Evolutionary conservation across 768 basidiomycete species (phyloP).

Genomic region (Leccinum subgranulosum): DNA sequence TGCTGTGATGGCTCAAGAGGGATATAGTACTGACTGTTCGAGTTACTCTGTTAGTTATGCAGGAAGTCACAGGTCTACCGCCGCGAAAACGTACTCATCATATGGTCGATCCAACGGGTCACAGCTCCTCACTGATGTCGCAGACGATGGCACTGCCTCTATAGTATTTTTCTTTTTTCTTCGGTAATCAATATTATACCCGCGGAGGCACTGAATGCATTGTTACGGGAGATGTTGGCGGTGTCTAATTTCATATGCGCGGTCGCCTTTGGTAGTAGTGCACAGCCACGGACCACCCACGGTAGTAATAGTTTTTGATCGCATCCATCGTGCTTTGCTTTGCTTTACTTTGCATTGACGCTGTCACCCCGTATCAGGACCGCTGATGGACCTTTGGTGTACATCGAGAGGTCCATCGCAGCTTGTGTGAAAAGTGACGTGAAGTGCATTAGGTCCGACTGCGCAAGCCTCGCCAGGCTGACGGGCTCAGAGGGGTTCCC

Average conservation of each 20-base stretch:
- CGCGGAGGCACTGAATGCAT: slow-evolving; percentile 16
- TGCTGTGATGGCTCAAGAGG: slow-evolving; percentile 10
- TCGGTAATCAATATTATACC: slow-evolving; percentile 21
- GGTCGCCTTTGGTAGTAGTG: slow-evolving; percentile 8
- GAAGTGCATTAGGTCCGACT: slow-evolving; percentile 1
- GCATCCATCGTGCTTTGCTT: slow-evolving; percentile 12
- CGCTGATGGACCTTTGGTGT: slow-evolving; percentile 11
- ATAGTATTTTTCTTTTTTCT: slow-evolving; percentile 30
- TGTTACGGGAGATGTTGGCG: slow-evolving; percentile 11
- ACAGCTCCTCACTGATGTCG: slow-evolving; percentile 50
- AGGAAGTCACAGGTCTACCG: slow-evolving; percentile 53
- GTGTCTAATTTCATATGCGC: slow-evolving; percentile 15
- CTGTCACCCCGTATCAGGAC: slow-evolving; percentile 22
- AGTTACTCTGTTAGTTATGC: slow-evolving; percentile 22
- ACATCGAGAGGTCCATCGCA: slow-evolving; percentile 7
- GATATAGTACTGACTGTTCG: slow-evolving; percentile 8
- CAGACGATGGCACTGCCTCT: slow-evolving; percentile 55
- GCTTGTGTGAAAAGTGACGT: slow-evolving; percentile 24
- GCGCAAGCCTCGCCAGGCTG: slow-evolving; percentile 5
- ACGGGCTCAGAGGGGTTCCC: background rate
- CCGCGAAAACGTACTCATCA: slow-evolving; percentile 63
- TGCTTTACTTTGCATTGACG: slow-evolving; percentile 17
- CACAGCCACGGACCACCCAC: slow-evolving; percentile 4
- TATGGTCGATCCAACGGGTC: slow-evolving; percentile 55
- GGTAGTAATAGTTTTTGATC: background rate